Evolutionary conservation across 176 grass and related monocot genomes (phyloP).

Genomic region (Zoysia japonica): DNA sequence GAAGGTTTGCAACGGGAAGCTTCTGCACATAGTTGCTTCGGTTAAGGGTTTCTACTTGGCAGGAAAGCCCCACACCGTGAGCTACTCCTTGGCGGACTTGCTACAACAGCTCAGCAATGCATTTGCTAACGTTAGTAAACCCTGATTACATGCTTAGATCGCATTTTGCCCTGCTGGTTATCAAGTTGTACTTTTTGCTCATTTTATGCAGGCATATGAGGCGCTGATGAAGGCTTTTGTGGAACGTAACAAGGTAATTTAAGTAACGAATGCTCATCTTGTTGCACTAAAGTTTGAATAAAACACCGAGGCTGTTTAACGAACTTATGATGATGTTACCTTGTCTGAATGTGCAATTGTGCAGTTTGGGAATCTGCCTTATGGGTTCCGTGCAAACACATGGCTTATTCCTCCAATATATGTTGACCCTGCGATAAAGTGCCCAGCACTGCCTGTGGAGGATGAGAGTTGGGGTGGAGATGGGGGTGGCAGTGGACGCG

Average conservation of each 20-base stretch:
- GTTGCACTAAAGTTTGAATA: background rate
- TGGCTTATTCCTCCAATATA: slow-evolving; percentile 86
- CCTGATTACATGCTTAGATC: background rate
- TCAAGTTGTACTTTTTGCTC: background rate
- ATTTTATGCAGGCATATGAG: slow-evolving; percentile 67
- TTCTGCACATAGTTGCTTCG: slow-evolving; percentile 72
- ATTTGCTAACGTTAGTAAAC: slow-evolving; percentile 84
- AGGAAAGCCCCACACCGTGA: slow-evolving; percentile 62
- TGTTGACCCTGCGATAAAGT: slow-evolving; percentile 55
- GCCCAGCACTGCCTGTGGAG: slow-evolving; percentile 65
- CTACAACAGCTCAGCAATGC: slow-evolving; percentile 89
- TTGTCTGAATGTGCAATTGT: slow-evolving; percentile 55
- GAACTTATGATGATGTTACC: slow-evolving; percentile 4
- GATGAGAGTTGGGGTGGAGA: slow-evolving; percentile 90
- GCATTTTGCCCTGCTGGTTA: background rate
- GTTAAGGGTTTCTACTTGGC: slow-evolving; percentile 79
- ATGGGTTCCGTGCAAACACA: slow-evolving; percentile 97
- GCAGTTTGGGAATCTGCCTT: slow-evolving; percentile 98
- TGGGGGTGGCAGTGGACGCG: slow-evolving; percentile 63
- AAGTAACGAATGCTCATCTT: slow-evolving; percentile 18
- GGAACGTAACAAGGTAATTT: slow-evolving; percentile 84
- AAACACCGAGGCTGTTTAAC: slow-evolving; percentile 10
- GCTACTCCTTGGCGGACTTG: slow-evolving; percentile 77
- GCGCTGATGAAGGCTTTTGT: slow-evolving; percentile 88
- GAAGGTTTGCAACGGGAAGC: slow-evolving; percentile 95